These are phyloP conservation scores for Fistulinella prunicolor DNA, from an alignment of 768 basidiomycete species.

Conservation along the genomic window DNA sequence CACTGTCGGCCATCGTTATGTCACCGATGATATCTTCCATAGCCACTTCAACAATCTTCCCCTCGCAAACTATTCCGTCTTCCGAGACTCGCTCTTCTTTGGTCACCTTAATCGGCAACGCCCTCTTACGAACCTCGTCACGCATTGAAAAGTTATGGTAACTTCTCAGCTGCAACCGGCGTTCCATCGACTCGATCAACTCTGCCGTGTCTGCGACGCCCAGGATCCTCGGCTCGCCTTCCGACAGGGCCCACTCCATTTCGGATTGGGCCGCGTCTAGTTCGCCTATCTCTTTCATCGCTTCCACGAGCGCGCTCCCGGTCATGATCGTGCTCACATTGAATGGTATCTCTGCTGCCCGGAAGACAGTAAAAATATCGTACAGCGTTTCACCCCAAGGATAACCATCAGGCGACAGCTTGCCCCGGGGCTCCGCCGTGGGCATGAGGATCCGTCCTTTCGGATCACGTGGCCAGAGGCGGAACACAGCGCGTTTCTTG, in stretches of 20 bases:
- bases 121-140: not conserved
- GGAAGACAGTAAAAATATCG: constrained; percentile 21
- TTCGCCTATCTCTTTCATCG: constrained; percentile 16
- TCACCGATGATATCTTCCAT: too few species aligned
- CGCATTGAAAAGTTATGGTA: not conserved
- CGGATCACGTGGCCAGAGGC: constrained; percentile 25
- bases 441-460: constrained; percentile 9
- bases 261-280: constrained; percentile 11
- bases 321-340: constrained; percentile 1
- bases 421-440: constrained; percentile 7
- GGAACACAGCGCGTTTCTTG: constrained; percentile 20
- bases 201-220: constrained; percentile 16
- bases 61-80: too few species aligned
- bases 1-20: too few species aligned
- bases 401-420: constrained; percentile 16
- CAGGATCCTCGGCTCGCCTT: constrained; percentile 19
- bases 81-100: too few species aligned
- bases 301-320: constrained; percentile 19
- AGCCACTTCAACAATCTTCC: too few species aligned
- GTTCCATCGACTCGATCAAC: constrained; percentile 12
- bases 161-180: not conserved
- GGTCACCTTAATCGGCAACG: not conserved
- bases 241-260: constrained; percentile 23
- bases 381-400: constrained; percentile 29
- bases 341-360: not conserved